Base-by-base conservation (phyloP, 2,329 filamentous ascomycete species). In the Fusarium humuli region DNA sequence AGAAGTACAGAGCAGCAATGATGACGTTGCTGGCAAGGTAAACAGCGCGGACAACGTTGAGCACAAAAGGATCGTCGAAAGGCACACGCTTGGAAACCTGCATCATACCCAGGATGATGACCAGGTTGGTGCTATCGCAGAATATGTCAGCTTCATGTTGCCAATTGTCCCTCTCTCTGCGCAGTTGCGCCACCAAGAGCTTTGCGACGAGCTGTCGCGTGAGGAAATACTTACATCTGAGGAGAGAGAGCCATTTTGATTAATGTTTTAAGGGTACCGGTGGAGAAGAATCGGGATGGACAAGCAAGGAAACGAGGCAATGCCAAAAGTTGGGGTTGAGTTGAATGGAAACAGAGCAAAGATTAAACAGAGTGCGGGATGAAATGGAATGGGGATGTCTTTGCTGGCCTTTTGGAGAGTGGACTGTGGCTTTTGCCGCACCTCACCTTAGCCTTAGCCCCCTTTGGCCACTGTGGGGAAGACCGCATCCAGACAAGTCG, bases 21-120 rank as follows among this genome's bases (percentile, higher is more conserved):
- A 98, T 87, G 71, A 97, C 70, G 82, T 99, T 90, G 85, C 87
- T 89, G 65, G 81, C 78, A 34, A 86, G 77, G 77, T 89, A 90
- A 68, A 84, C 74, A 48, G 81, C 85, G 74, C 87, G 87, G 74
- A 87, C 84, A 32, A 81, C 76, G 79, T 87, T 88, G 73, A 89
- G 85, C 22, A 87, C 84, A 48, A 83, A 81, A 46, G 87, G 94
- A 79, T 98, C 91, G 30, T 98, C 95, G 78, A 98, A 97, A 50
- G 94, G 94, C 67, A 99, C 90, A 83, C 91, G 93, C 89, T 98
- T 98, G 76, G 94, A 92, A 67, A 97, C 92, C 87, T 98, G 95
- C 94, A 98, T 98, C 92, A 98, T 97, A 80, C 93, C 92, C 75
- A 97, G 89, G 85, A 97, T 94, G 90, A 97, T 94, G 85, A 93